A percentile compares a stretch with the other conserved stretches of the same genome.
These are phyloP conservation scores for Claviceps pazoutovae DNA, from an alignment of 2,329 filamentous ascomycete genomes.

Conservation along the genomic window DNA sequence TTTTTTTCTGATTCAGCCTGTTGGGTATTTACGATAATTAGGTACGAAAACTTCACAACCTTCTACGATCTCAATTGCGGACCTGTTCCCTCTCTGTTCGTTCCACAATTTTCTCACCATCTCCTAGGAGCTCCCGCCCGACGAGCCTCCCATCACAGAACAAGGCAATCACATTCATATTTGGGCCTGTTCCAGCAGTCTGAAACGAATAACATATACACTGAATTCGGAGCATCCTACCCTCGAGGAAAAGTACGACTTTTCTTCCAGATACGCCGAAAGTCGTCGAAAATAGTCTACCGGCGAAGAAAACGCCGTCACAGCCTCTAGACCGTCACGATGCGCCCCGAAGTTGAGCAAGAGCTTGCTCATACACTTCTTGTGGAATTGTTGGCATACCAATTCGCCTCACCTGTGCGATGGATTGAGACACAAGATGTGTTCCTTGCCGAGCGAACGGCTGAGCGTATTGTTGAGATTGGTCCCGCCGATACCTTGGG, in stretches of 20 bases:
- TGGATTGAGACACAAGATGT: constrained; percentile 99
- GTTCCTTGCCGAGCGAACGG: constrained; percentile 87
- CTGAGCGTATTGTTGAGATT: constrained; percentile 94
- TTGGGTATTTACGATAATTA: constrained; percentile 9
- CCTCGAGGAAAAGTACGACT: background rate
- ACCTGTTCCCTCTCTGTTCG: constrained; percentile 7
- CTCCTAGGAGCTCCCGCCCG: constrained; percentile 9
- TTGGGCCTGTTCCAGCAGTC: background rate
- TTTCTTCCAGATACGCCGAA: background rate
- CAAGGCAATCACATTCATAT: background rate
- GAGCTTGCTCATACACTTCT: constrained; percentile 97
- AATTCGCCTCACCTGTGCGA: constrained; percentile 95
- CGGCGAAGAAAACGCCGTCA: background rate
- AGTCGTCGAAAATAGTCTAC: background rate
- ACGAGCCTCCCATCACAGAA: constrained; percentile 2
- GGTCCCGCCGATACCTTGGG: constrained; percentile 93
- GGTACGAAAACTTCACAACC: constrained; percentile 15
- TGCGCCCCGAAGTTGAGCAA: constrained; percentile 98
- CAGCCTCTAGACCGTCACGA: constrained; percentile 32
- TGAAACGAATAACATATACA: background rate
- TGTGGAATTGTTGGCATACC: constrained; percentile 96
- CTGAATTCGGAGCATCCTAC: background rate
- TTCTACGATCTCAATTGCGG: constrained; percentile 5
- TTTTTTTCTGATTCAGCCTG: constrained; percentile 2
- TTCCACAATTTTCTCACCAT: constrained; percentile 7